Evolutionary conservation across 306 rosid species (phyloP).

Genomic region (Oemleria cerasiformis): DNA sequence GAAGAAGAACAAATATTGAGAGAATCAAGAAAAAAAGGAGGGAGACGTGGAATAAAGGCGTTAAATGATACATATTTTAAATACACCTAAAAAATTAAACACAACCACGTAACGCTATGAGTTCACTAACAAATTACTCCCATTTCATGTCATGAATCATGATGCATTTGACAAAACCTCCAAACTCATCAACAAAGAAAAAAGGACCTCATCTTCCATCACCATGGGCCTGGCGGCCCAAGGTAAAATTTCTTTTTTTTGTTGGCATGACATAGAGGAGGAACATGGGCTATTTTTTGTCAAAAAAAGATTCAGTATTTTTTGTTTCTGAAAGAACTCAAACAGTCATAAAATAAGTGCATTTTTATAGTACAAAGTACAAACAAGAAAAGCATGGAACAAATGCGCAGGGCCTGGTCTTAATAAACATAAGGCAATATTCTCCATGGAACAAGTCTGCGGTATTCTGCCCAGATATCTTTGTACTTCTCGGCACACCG

Average conservation of each 20-base stretch:
- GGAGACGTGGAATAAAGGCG: no score
- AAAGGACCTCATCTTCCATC: background rate
- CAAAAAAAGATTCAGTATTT: background rate
- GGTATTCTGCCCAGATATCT: conserved; percentile 76
- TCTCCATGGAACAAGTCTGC: conserved; percentile 88
- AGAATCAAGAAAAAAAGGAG: no score
- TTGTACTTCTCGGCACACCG: conserved; percentile 85
- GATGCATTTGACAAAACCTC: no score
- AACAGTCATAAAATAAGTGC: background rate
- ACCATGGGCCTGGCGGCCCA: background rate
- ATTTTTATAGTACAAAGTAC: background rate
- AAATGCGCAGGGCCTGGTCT: background rate
- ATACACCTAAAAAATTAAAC: no score
- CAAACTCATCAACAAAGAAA: no score
- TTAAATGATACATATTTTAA: no score
- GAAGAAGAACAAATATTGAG: no score
- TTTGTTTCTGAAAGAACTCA: conserved; percentile 5
- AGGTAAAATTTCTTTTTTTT: background rate
- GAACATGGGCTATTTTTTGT: background rate
- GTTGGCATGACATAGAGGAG: background rate
- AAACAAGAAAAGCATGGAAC: conserved; percentile 1
- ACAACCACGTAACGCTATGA: no score
- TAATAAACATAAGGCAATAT: conserved; percentile 71
- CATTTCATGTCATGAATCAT: no score
- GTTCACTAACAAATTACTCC: no score